Evolutionary conservation across 768 basidiomycete genomes (phyloP).

Genomic region (Tricholoma bakamatsutake): DNA sequence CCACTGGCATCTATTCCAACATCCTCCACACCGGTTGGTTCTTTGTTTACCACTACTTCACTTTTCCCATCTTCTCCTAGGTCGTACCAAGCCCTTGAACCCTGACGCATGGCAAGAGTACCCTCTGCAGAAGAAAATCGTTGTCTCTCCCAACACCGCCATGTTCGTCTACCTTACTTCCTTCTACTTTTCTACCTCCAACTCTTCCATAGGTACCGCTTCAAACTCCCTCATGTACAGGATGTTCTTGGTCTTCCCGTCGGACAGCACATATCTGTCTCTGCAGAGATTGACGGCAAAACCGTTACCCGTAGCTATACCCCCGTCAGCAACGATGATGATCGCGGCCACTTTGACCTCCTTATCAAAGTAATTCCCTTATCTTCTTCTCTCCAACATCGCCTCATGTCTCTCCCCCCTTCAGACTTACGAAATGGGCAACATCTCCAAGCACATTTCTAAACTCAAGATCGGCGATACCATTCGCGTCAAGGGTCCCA

Average conservation of each 20-base stretch:
- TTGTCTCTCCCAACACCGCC: conserved; percentile 93
- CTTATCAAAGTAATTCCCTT: conserved; percentile 76
- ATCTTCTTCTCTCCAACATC: not conserved
- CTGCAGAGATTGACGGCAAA: conserved; percentile 90
- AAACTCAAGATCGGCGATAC: conserved; percentile 83
- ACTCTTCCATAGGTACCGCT: conserved; percentile 68
- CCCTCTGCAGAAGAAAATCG: conserved; percentile 72
- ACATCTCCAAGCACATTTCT: conserved; percentile 85
- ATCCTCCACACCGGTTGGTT: conserved; percentile 39
- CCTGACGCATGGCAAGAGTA: conserved; percentile 78
- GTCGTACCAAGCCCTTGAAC: conserved; percentile 60
- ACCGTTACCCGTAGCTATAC: conserved; percentile 90
- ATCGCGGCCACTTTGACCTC: conserved; percentile 91
- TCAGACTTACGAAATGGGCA: conserved; percentile 94
- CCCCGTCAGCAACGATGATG: conserved; percentile 89
- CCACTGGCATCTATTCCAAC: conserved; percentile 48
- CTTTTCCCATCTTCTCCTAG: conserved; percentile 28
- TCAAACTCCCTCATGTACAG: conserved; percentile 66
- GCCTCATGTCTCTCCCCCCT: conserved; percentile 3
- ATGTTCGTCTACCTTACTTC: conserved; percentile 45
- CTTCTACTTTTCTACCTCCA: not conserved
- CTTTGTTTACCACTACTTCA: not conserved
- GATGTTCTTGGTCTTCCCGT: conserved; percentile 90
- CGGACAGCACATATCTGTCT: conserved; percentile 93
- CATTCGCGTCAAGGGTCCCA: conserved; percentile 91